Conservation (phyloP, 2,329 filamentous ascomycete species). For the Calycina herbarum region DNA sequence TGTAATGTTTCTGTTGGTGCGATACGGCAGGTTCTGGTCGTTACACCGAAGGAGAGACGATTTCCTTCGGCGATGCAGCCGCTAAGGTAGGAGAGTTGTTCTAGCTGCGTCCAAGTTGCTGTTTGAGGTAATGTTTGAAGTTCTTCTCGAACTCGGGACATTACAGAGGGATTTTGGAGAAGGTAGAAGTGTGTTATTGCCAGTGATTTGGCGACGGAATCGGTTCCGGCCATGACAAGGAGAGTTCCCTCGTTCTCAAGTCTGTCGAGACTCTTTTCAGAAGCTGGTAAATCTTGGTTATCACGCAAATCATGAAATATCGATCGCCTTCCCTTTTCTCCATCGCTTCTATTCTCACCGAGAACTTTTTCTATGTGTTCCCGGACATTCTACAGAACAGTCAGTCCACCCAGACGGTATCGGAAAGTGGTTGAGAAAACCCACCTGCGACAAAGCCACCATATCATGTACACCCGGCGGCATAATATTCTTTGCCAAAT, state of each 20-base stretch:
- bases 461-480: no score
- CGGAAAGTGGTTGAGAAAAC: no score
- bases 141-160: constrained; percentile 20
- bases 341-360: neutral
- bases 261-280: neutral
- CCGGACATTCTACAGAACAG: neutral
- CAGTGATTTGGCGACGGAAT: constrained; percentile 7
- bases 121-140: neutral
- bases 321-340: neutral
- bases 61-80: constrained; percentile 5
- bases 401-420: no score
- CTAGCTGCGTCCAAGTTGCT: constrained; percentile 1
- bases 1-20: constrained; percentile 3
- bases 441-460: no score
- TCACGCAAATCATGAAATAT: constrained; percentile 1
- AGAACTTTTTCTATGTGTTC: constrained; percentile 7
- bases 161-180: constrained; percentile 32
- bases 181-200: constrained; percentile 32
- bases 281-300: constrained; percentile 3
- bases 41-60: constrained; percentile 12
- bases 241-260: constrained; percentile 9
- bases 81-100: constrained; percentile 15
- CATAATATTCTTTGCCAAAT: no score
- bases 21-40: constrained; percentile 1
- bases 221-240: constrained; percentile 11